phyloP scores from a whole-genome alignment of 768 basidiomycete species.

The Gymnopilus junonius region DNA sequence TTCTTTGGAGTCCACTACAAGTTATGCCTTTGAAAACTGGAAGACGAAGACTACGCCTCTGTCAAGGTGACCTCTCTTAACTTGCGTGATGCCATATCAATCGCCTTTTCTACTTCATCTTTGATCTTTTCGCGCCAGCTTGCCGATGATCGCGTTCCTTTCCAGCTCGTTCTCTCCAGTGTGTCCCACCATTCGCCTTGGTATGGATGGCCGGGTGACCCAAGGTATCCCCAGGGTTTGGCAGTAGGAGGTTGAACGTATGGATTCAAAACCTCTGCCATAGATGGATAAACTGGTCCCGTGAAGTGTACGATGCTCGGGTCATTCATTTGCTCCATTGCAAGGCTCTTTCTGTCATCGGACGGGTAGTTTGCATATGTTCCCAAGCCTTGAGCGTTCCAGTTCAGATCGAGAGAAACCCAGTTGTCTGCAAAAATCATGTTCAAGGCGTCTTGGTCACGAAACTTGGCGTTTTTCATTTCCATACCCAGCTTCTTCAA shows the following conservation, averaged over 20 bases:
- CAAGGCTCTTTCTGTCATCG: constrained; percentile 33
- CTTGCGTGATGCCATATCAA: not conserved
- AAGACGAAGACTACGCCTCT: not conserved
- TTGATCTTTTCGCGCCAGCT: not conserved
- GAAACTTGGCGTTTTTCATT: constrained; percentile 35
- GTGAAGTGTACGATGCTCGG: constrained; percentile 62
- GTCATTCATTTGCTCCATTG: constrained; percentile 39
- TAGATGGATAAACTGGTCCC: constrained; percentile 52
- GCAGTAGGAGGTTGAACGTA: constrained; percentile 56
- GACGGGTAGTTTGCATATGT: constrained; percentile 48
- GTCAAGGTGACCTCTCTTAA: not conserved
- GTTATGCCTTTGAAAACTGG: not conserved
- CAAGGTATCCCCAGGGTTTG: constrained; percentile 63
- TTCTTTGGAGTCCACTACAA: not conserved
- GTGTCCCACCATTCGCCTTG: constrained; percentile 49
- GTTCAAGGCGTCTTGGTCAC: constrained; percentile 59
- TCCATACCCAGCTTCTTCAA: constrained; percentile 29
- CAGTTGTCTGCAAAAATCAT: constrained; percentile 47
- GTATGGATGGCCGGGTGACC: constrained; percentile 56
- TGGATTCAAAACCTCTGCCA: constrained; percentile 51
- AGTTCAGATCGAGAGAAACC: constrained; percentile 43
- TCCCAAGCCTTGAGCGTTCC: constrained; percentile 64
- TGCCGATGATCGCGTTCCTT: not conserved
- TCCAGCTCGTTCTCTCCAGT: constrained; percentile 49
- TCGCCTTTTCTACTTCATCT: not conserved